Conservation (phyloP, 805 yeast genomes). For the Metschnikowia vanudenii region DNA sequence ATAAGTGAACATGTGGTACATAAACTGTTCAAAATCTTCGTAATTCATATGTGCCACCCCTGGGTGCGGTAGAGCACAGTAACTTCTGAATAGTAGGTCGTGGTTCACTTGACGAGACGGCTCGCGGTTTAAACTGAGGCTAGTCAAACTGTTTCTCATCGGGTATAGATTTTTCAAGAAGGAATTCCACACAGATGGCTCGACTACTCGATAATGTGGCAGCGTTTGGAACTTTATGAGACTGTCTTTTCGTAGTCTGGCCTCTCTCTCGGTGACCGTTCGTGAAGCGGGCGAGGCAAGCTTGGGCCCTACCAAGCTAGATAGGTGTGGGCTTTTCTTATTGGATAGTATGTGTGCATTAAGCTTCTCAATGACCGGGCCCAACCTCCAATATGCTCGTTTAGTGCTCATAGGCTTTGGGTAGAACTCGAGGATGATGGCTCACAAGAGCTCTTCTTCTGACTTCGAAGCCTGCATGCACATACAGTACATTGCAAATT, state of each 20-base stretch:
- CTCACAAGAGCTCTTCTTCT: not conserved
- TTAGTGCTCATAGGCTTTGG: not conserved
- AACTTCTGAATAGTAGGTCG: slow-evolving; percentile 24
- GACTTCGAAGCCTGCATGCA: not conserved
- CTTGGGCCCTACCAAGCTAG: slow-evolving; percentile 4
- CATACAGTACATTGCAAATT: not conserved
- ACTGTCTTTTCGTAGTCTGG: slow-evolving; percentile 7
- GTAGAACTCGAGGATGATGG: not conserved
- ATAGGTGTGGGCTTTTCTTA: slow-evolving; percentile 11
- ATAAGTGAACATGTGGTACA: slow-evolving; percentile 23
- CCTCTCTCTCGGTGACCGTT: slow-evolving; percentile 9
- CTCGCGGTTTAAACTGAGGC: slow-evolving; percentile 6
- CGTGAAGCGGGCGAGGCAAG: not conserved
- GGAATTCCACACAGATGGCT: slow-evolving; percentile 2
- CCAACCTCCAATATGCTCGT: slow-evolving; percentile 1
- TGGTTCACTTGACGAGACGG: slow-evolving; percentile 24
- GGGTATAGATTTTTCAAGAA: slow-evolving; percentile 17
- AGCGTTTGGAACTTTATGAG: slow-evolving; percentile 10
- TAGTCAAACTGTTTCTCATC: slow-evolving; percentile 6
- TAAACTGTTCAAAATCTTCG: slow-evolving; percentile 29
- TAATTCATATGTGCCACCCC: slow-evolving; percentile 26
- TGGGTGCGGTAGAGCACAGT: slow-evolving; percentile 28
- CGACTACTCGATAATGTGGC: slow-evolving; percentile 11
- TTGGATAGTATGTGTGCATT: slow-evolving; percentile 6
- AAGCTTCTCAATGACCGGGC: slow-evolving; percentile 4